phyloP scores from a whole-genome alignment of 345 rosid species.

The Brassica rapa region DNA sequence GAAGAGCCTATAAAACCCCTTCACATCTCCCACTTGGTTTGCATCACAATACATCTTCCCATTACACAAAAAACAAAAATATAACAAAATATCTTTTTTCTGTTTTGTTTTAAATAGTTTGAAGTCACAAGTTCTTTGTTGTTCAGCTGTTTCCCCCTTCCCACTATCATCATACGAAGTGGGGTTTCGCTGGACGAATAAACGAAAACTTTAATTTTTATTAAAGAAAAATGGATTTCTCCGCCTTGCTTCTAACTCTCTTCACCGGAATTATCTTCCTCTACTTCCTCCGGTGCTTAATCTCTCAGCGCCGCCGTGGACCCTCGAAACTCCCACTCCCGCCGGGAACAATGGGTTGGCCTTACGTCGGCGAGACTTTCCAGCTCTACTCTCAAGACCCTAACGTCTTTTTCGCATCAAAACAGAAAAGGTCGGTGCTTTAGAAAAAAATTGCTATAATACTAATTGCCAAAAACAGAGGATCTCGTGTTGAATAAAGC shows the following conservation, averaged over 20 bases:
- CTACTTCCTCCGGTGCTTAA: constrained; percentile 36
- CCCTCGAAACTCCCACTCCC: constrained; percentile 60
- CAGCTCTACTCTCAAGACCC: constrained; percentile 94
- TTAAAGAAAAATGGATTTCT: constrained; percentile 42
- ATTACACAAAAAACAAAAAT: neutral
- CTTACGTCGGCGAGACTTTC: constrained; percentile 82
- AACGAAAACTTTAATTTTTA: neutral
- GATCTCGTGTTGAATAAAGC: too few species aligned
- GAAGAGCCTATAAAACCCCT: constrained; percentile 40
- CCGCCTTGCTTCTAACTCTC: constrained; percentile 35
- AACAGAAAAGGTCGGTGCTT: constrained; percentile 53
- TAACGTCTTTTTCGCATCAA: constrained; percentile 72
- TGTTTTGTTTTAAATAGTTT: neutral
- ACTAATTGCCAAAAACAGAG: too few species aligned
- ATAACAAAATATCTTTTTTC: neutral
- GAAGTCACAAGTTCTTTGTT: constrained; percentile 35
- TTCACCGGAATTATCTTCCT: constrained; percentile 37
- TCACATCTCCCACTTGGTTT: constrained; percentile 35
- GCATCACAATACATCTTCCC: constrained; percentile 29
- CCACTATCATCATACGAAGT: constrained; percentile 21
- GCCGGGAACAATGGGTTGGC: constrained; percentile 86
- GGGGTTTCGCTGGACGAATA: neutral
- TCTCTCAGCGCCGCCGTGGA: constrained; percentile 32
- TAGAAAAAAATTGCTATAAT: too few species aligned
- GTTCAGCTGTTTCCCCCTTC: constrained; percentile 31